A percentile compares a stretch with the other conserved stretches of the same genome.
Conservation (phyloP, 805 yeast genomes). For the Pichia phayaonensis region DNA sequence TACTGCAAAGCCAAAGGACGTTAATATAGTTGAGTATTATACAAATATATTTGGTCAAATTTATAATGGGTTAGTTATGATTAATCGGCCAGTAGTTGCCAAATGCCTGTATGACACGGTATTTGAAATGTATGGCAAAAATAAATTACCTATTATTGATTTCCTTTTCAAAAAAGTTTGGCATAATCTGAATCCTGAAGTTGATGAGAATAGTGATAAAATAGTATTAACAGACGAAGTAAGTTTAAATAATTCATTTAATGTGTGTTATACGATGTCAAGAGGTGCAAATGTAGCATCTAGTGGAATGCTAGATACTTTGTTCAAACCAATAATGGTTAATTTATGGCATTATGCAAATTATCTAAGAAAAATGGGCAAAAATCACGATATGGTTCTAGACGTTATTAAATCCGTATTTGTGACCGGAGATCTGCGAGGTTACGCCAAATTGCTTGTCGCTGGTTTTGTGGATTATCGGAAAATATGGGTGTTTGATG, state of each 20-base stretch:
- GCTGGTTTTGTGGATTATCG: conserved; percentile 21
- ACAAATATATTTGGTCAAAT: conserved; percentile 55
- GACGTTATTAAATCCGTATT: conserved; percentile 32
- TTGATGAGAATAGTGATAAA: conserved; percentile 3
- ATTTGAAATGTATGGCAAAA: conserved; percentile 42
- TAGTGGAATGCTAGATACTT: conserved; percentile 26
- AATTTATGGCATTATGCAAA: conserved; percentile 40
- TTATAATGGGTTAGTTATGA: conserved; percentile 46
- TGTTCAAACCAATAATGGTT: conserved; percentile 25
- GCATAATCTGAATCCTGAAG: conserved; percentile 34
- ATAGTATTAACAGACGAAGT: conserved; percentile 37
- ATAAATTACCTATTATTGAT: conserved; percentile 45
- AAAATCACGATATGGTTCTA: conserved; percentile 30
- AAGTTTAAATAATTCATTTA: conserved; percentile 52
- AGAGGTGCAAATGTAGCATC: conserved; percentile 31
- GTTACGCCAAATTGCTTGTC: too few species aligned
- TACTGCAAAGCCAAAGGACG: conserved; percentile 46
- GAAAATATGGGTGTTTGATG: conserved; percentile 35
- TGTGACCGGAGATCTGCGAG: conserved; percentile 13
- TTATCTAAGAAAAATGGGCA: conserved; percentile 27
- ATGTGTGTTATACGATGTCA: conserved; percentile 57
- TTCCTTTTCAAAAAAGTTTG: conserved; percentile 50
- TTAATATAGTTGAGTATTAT: conserved; percentile 46
- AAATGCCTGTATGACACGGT: conserved; percentile 51
- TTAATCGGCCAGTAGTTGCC: conserved; percentile 54